Evolutionary conservation across 768 basidiomycete species (phyloP), one percentile per base, ranked within the genome.

Genomic region (Auricularia sp.): DNA sequence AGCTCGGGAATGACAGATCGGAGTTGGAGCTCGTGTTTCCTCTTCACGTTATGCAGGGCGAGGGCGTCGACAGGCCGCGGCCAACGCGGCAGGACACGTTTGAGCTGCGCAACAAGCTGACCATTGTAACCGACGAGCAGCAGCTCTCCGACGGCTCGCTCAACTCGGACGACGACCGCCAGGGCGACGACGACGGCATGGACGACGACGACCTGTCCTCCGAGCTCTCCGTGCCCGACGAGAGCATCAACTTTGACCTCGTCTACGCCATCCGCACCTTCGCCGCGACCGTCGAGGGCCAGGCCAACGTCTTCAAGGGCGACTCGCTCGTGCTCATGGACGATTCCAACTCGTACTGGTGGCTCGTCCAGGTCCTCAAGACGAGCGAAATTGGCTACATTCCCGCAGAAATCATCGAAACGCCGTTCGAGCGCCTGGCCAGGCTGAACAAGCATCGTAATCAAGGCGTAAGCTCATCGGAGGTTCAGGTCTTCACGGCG

Each of bases 401-500:
- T 61, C 97, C 97, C n/a, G 97, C 97, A 0, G 97, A 99, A 77
- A 98, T 98, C 74, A 98, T 99, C 69, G 97, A 99, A 75, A 99
- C 97, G 0, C 97, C 97, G 0, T 97, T 93, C 70, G 97, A 99
- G 73, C 84, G 97, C 44, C 83, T 98, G 7, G 97, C 97, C 0
- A 80, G 97, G 65, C 81, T 98, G 64, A 98, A 99, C 79, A 98
- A 98, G 73, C 94, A 97, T 72, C 83, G 95, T 36, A 99, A 99
- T 74, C 89, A 98, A 63, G 96, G 98, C 74, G 94, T 95, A 75
- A 71, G 92, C 80, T 21, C 11, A 18, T 51, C 16, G 11, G 88
- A 89, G 33, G 29, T 29, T 29, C 29, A 29, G 29, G 29, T 29
- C 29, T 29, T 29, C 86, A 88, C 73, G 88, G 89, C 73, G 84